Percentiles rank a stretch among this genome's conserved stretches.
Evolutionary conservation across 192 early-diverging fungal genomes (phyloP).

Genomic region (Radiomyces spectabilis): DNA sequence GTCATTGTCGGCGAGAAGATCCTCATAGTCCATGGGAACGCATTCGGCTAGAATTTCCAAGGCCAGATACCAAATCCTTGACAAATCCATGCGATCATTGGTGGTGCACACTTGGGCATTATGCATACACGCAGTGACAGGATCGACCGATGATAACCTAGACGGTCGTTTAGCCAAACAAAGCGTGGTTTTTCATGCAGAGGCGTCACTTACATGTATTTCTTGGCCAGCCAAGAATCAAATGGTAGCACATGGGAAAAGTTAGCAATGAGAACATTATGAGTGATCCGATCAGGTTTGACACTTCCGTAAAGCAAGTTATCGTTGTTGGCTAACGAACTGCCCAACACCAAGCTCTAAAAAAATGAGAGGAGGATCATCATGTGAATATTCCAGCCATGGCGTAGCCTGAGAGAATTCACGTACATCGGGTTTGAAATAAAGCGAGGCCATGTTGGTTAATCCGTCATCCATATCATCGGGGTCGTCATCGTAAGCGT

Average conservation of each 20-base stretch:
- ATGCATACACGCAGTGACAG: conserved; percentile 49
- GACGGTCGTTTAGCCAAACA: neutral
- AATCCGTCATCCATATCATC: conserved; percentile 42
- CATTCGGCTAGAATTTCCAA: conserved; percentile 43
- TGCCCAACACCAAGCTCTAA: conserved; percentile 14
- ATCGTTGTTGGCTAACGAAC: conserved; percentile 9
- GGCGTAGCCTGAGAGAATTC: neutral
- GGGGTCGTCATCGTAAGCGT: conserved; percentile 34
- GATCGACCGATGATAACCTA: conserved; percentile 52
- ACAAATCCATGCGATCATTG: conserved; percentile 44
- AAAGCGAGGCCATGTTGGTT: conserved; percentile 19
- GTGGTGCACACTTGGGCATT: conserved; percentile 49
- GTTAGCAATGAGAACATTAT: conserved; percentile 44
- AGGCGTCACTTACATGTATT: conserved; percentile 58
- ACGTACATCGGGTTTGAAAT: conserved; percentile 29
- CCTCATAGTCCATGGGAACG: conserved; percentile 37
- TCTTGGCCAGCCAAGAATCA: conserved; percentile 45
- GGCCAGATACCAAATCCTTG: conserved; percentile 61
- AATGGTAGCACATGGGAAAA: conserved; percentile 51
- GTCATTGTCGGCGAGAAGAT: too few species aligned
- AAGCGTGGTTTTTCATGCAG: neutral
- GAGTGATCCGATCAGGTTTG: conserved; percentile 19
- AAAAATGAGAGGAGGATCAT: neutral
- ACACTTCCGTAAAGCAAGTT: conserved; percentile 18
- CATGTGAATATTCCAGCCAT: neutral